Evolutionary conservation across 495 filamentous ascomycete genomes (phyloP), one percentile per base, ranked within the genome.

Genomic region (Trichoderma parareesei): DNA sequence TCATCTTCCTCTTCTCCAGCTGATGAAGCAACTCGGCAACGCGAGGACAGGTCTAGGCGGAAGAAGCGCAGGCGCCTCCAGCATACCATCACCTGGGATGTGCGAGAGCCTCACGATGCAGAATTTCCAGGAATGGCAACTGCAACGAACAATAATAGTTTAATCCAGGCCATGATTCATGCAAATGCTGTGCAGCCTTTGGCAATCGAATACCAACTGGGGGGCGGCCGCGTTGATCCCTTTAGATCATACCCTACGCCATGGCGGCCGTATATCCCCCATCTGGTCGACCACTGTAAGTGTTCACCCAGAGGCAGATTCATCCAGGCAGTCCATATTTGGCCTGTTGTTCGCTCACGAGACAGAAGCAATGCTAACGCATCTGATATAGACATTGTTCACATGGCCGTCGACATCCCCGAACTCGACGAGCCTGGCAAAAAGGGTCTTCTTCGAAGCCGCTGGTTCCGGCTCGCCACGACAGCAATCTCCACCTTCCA

Each of bases 401-500:
- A 73, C 68, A 75, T 82, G 73, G 79, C 76, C 27, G 70, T 75
- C 35, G 76, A 80, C 65, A 79, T 82, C 16, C 80, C 79, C 18
- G 76, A 80, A 53, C 70, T 83, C 20, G 79, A 80, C 57, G 69
- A 70, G 33, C 69, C 71, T 11, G 72, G 70, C 1, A 70, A 71
- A 37, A 68, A 60, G 8, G 76, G 72, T 18, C 75, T 77, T 10
- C 70, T 83, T 33, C 70, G 79, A 38, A 73, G 76, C 27, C 66
- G 65, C n/a, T 82, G 78, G 77, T 78, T 79, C 62, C 79, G 79
- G 5, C 68, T 81, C 16, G 74, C 74, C 13, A 75, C 79, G 68
- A 75, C 71, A 33, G 77, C 79, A 59, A 70, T 72, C 1, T 71
- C 78, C n/a, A 68, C 77, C 16, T 77, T 81, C 65, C 74, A 73